phyloP scores from a whole-genome alignment of 768 basidiomycete species.

The Auriculariales sp. region DNA sequence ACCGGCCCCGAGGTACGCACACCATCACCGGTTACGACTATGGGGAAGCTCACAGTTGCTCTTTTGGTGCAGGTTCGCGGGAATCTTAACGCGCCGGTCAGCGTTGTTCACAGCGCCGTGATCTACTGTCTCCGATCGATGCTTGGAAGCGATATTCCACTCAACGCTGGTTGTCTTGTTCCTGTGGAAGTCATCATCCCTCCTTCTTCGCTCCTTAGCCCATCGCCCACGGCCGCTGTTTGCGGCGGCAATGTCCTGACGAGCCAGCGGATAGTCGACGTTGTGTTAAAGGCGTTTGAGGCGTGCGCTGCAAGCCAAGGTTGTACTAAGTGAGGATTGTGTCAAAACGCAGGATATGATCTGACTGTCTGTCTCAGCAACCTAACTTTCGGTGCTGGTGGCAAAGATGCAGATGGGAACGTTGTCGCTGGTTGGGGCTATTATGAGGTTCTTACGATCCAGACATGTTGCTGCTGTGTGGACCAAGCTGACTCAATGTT shows the following conservation, averaged over 20 bases:
- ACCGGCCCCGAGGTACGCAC: constrained; percentile 74
- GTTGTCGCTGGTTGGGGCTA: constrained; percentile 79
- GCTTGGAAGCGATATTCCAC: constrained; percentile 75
- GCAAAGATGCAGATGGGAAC: constrained; percentile 70
- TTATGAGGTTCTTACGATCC: constrained; percentile 42
- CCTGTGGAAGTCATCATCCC: constrained; percentile 82
- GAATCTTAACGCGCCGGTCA: constrained; percentile 74
- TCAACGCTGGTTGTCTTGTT: constrained; percentile 88
- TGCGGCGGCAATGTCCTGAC: constrained; percentile 89
- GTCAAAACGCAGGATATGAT: neutral
- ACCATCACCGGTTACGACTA: too few relatives aligned
- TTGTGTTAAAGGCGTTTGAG: constrained; percentile 83
- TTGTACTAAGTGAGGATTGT: constrained; percentile 60
- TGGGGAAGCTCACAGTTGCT: constrained; percentile 23
- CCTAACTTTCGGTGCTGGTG: constrained; percentile 77
- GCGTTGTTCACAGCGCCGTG: constrained; percentile 75
- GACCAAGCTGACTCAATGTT: neutral
- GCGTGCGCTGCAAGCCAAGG: constrained; percentile 89
- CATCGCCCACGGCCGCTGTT: constrained; percentile 77
- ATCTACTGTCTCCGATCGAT: constrained; percentile 84
- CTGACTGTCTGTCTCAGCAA: constrained; percentile 33
- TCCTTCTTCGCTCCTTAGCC: constrained; percentile 59
- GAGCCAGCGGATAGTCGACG: constrained; percentile 87
- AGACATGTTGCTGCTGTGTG: neutral
- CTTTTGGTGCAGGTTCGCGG: too few relatives aligned